These are phyloP conservation scores for Neofusicoccum laricinum DNA, from an alignment of 2,329 filamentous ascomycete genomes.

Conservation along the genomic window DNA sequence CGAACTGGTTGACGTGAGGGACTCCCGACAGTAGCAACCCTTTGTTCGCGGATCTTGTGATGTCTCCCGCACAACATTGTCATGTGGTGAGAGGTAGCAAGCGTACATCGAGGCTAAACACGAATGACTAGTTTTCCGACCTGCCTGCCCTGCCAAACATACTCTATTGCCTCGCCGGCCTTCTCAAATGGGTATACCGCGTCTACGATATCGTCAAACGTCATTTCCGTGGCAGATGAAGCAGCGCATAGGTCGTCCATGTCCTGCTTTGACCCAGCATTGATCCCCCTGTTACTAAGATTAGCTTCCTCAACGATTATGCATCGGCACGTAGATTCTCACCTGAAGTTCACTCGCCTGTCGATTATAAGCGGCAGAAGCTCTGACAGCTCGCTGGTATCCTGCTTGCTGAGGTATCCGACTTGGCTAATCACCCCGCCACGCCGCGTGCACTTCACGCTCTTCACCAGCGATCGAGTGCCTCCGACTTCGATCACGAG, in stretches of 20 bases:
- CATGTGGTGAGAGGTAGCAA: not conserved
- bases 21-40: too few species aligned
- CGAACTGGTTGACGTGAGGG: too few species aligned
- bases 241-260: not conserved
- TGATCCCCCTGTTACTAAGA: not conserved
- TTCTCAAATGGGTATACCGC: not conserved
- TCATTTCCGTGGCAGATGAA: not conserved
- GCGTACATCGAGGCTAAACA: not conserved
- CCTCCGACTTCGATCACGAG: conserved; percentile 42
- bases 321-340: not conserved
- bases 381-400: not conserved
- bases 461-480: not conserved
- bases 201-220: not conserved
- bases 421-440: not conserved
- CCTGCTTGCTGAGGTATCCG: not conserved
- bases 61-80: too few species aligned
- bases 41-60: too few species aligned
- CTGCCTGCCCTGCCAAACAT: not conserved
- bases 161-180: not conserved
- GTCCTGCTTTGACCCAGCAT: not conserved
- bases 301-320: not conserved
- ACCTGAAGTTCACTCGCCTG: not conserved
- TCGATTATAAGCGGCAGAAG: not conserved
- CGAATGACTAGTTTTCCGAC: not conserved
- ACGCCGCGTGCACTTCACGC: not conserved